These are phyloP conservation scores for Anacardium occidentale DNA, from an alignment of 345 rosid genomes.

Conservation along the genomic window DNA sequence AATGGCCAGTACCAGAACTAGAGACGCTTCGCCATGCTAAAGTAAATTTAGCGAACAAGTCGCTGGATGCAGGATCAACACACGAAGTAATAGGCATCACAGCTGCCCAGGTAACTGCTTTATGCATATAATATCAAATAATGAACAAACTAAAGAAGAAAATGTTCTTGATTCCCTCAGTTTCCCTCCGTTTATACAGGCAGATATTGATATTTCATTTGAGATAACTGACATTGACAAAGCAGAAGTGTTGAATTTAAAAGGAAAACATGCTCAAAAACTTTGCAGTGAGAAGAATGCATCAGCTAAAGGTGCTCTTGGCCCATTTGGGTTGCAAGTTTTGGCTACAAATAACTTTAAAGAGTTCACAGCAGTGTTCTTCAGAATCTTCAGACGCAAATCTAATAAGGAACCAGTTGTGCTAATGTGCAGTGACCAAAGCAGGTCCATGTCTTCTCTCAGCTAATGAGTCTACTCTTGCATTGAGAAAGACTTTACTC, in stretches of 20 bases:
- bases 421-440: conserved; percentile 84
- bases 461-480: neutral
- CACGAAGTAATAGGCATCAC: conserved; percentile 52
- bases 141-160: neutral
- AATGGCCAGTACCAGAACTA: conserved; percentile 72
- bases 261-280: conserved; percentile 49
- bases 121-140: neutral
- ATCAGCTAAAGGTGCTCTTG: conserved; percentile 44
- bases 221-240: conserved; percentile 36
- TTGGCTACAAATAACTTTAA: conserved; percentile 54
- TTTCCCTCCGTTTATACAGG: conserved; percentile 32
- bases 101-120: conserved; percentile 51
- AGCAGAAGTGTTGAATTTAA: conserved; percentile 48
- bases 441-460: conserved; percentile 29
- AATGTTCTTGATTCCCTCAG: neutral
- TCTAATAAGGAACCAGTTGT: conserved; percentile 41
- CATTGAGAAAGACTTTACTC: no score
- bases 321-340: conserved; percentile 75
- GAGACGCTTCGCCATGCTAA: conserved; percentile 44
- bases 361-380: conserved; percentile 67
- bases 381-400: neutral
- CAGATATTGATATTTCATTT: conserved; percentile 68
- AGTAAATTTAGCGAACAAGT: conserved; percentile 31
- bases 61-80: conserved; percentile 38
- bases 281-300: conserved; percentile 51